phyloP scores from a whole-genome alignment of 176 grass and related monocot species.

The Dactylis glomerata region DNA sequence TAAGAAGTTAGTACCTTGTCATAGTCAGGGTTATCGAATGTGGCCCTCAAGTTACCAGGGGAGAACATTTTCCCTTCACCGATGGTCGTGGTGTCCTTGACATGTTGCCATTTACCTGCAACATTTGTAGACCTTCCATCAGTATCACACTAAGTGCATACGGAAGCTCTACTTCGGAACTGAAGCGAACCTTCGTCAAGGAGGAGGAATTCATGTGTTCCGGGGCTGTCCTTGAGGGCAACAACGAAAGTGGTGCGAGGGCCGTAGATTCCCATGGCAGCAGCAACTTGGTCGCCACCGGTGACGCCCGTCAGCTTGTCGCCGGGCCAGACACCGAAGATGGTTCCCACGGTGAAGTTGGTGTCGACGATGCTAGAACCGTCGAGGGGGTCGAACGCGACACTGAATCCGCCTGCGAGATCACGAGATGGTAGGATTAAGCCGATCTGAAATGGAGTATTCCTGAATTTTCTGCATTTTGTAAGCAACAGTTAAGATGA shows the following conservation, averaged over 20 bases:
- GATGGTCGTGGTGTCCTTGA: constrained; percentile 87
- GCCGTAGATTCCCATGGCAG: constrained; percentile 98
- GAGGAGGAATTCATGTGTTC: constrained; percentile 95
- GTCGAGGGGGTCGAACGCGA: constrained; percentile 91
- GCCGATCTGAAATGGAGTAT: background rate
- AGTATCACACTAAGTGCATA: background rate
- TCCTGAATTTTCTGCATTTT: background rate
- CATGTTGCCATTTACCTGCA: constrained; percentile 98
- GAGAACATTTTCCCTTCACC: constrained; percentile 98
- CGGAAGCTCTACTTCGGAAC: background rate
- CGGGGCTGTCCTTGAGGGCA: constrained; percentile 88
- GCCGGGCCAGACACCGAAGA: constrained; percentile 95
- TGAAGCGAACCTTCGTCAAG: constrained; percentile 63
- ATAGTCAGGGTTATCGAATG: constrained; percentile 88
- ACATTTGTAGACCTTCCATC: background rate
- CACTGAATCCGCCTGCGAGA: constrained; percentile 81
- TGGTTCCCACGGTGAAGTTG: constrained; percentile 96
- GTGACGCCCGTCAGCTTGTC: constrained; percentile 89
- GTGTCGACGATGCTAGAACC: constrained; percentile 97
- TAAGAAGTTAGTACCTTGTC: constrained; percentile 43
- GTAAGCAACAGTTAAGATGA: background rate
- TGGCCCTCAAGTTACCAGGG: constrained; percentile 88
- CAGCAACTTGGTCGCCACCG: constrained; percentile 72
- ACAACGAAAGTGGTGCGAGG: constrained; percentile 85
- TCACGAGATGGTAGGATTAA: background rate